Conservation (phyloP, 768 basidiomycete species). For the Lactarius trivialis region DNA sequence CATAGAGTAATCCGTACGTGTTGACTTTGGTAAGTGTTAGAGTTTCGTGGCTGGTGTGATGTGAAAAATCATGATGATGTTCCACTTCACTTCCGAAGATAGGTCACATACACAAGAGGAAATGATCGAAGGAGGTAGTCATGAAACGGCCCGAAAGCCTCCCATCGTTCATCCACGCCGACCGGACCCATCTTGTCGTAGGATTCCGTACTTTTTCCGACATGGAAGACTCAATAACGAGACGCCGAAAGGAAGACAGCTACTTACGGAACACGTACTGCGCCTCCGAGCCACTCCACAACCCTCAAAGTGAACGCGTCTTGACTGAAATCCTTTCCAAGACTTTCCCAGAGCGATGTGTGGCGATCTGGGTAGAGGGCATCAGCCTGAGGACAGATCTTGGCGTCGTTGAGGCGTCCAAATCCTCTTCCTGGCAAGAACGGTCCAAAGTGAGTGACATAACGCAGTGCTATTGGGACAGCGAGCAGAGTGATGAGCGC, state of each 20-base stretch:
- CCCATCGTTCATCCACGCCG: constrained; percentile 43
- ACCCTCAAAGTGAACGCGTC: constrained; percentile 33
- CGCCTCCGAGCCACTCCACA: constrained; percentile 34
- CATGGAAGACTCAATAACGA: neutral
- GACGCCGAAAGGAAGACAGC: neutral
- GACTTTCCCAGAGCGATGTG: constrained; percentile 28
- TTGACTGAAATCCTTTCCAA: constrained; percentile 30
- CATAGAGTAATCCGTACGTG: constrained; percentile 54
- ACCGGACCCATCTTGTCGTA: constrained; percentile 44
- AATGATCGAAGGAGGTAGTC: constrained; percentile 46
- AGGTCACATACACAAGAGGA: constrained; percentile 45
- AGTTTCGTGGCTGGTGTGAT: constrained; percentile 37
- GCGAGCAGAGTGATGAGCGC: neutral
- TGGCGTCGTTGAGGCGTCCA: neutral
- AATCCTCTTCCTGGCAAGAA: neutral
- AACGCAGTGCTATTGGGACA: neutral
- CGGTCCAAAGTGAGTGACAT: neutral
- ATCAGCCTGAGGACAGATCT: constrained; percentile 26
- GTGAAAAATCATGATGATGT: neutral
- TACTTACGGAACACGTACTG: constrained; percentile 36
- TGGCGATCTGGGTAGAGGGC: constrained; percentile 30
- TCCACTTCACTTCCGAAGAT: too few species aligned
- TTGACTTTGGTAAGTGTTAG: constrained; percentile 52
- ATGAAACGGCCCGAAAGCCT: constrained; percentile 34
- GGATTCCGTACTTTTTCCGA: constrained; percentile 40